Evolutionary conservation across 2,329 filamentous ascomycete genomes (phyloP), one percentile per base, ranked within the genome.

Genomic region (Pseudovirgaria hyperparasitica): DNA sequence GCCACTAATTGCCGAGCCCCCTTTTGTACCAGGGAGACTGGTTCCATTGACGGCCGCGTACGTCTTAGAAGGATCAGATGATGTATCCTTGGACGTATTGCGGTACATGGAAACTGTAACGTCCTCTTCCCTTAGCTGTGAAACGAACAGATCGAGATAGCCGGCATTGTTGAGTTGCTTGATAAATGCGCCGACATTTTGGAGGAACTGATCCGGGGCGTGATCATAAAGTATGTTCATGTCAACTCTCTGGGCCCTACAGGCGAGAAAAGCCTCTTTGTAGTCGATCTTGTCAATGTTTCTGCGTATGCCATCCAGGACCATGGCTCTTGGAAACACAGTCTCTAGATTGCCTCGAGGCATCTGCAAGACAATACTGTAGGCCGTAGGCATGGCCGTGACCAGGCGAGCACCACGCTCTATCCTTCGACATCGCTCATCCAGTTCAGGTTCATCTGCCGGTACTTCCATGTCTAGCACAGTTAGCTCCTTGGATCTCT

Each of bases 141-240:
- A 92, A 10, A 98, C 62, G 41, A 98, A 93, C 12, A 96, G 65
- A 47, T 98, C 90, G 33, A 96, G 77, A 37, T 82, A 79, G 19
- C 85, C 71, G 9, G 80, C 64, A 36, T 82, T 85, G 40, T 77
- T 74, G 21, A 98, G 65, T 50, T 98, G 86, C 11, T 84, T 74
- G 17, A 96, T 63, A 44, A 98, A 92, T 1, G 81, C 54, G 1
- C 66, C 63, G 8, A 93, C 70, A 37, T 76, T 81, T 4, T 67
- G 60, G 49, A 94, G 66, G 48, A 98, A 94, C 39, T 92, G 81
- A 19, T 75, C 66, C 0, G 87, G 84, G n/a, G 75, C 74, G 54
- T 96, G 82, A 46, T 98, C 90, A 45, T 92, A 87, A 3, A 98
- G 62, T 34, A 98, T 87, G 46, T 98, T 98, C 79, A 96, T 86